These are phyloP conservation scores for Fragosphaeria purpurea DNA, from an alignment of 2,329 filamentous ascomycete genomes.

Conservation along the genomic window DNA sequence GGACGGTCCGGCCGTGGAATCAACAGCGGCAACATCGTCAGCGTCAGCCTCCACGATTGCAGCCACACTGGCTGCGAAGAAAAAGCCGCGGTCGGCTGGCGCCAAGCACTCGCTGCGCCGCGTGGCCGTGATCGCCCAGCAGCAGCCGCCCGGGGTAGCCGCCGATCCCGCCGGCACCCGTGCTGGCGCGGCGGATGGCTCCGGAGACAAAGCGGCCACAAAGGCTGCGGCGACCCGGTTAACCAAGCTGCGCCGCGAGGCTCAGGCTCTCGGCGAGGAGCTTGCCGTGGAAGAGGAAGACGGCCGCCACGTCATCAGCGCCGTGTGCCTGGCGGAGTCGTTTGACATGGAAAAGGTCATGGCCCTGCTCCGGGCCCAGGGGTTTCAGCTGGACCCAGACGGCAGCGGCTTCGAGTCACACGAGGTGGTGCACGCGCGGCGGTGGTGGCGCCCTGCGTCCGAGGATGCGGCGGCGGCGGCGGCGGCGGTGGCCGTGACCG, in stretches of 20 bases:
- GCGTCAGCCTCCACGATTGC: not conserved
- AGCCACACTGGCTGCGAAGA: conserved; percentile 11
- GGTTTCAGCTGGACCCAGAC: conserved; percentile 53
- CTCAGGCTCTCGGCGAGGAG: not conserved
- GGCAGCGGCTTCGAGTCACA: conserved; percentile 48
- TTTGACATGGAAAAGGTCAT: conserved; percentile 55
- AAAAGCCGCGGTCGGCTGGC: conserved; percentile 11
- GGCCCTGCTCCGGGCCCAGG: conserved; percentile 46
- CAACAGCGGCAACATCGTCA: conserved; percentile 6
- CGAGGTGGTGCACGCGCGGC: conserved; percentile 54
- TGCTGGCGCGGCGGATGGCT: not conserved
- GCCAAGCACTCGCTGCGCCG: conserved; percentile 64
- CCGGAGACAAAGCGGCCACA: conserved; percentile 40
- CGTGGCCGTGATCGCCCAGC: conserved; percentile 78
- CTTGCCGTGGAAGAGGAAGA: conserved; percentile 10
- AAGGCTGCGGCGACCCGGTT: not conserved
- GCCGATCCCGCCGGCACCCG: conserved; percentile 17
- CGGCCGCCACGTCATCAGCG: conserved; percentile 40
- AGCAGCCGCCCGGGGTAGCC: conserved; percentile 32
- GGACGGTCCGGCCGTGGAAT: not conserved
- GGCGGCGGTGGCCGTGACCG: conserved; percentile 25
- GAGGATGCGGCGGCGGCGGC: not conserved
- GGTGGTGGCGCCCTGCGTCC: conserved; percentile 13
- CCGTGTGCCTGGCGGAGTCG: conserved; percentile 52
- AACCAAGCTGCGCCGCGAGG: not conserved